Percentiles rank a stretch among this genome's conserved stretches.
Conservation (phyloP, 1,284 basidiomycete genomes). For the Pascua sp. region DNA sequence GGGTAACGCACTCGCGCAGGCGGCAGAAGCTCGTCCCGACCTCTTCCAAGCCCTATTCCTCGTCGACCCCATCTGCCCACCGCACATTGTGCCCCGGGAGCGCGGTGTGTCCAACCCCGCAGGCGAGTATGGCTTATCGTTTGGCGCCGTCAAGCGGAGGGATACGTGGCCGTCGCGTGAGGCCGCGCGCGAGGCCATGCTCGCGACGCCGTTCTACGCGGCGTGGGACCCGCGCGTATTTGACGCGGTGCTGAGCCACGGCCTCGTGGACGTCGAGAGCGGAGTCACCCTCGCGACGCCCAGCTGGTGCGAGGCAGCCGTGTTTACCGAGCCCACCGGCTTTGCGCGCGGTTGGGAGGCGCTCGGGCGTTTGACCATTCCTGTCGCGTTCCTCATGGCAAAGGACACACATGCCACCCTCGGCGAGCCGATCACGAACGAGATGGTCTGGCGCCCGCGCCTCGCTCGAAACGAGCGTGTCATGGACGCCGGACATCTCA, state of each 20-base stretch:
- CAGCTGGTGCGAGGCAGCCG: conserved; percentile 31
- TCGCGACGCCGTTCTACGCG: conserved; percentile 42
- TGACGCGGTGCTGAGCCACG: conserved; percentile 61
- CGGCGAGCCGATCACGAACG: conserved; percentile 21
- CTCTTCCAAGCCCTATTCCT: conserved; percentile 73
- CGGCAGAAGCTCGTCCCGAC: conserved; percentile 61
- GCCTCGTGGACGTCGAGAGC: conserved; percentile 52
- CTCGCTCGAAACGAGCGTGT: conserved; percentile 29
- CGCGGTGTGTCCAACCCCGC: background rate
- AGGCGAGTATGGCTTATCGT: conserved; percentile 11
- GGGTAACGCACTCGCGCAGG: conserved; percentile 46
- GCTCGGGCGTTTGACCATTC: conserved; percentile 27
- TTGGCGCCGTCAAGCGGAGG: conserved; percentile 34
- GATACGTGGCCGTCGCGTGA: conserved; percentile 6
- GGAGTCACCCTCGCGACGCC: conserved; percentile 34
- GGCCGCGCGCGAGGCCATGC: conserved; percentile 6
- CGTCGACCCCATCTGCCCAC: conserved; percentile 62
- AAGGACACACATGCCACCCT: conserved; percentile 20
- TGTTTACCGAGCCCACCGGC: conserved; percentile 30
- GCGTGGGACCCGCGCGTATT: conserved; percentile 60
- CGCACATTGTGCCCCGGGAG: background rate
- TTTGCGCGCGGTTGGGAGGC: conserved; percentile 34
- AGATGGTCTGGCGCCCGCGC: conserved; percentile 32
- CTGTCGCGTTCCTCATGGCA: conserved; percentile 27
- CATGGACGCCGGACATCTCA: conserved; percentile 26